phyloP scores from a whole-genome alignment of 768 basidiomycete genomes.

The Phaeotremella skinneri region DNA sequence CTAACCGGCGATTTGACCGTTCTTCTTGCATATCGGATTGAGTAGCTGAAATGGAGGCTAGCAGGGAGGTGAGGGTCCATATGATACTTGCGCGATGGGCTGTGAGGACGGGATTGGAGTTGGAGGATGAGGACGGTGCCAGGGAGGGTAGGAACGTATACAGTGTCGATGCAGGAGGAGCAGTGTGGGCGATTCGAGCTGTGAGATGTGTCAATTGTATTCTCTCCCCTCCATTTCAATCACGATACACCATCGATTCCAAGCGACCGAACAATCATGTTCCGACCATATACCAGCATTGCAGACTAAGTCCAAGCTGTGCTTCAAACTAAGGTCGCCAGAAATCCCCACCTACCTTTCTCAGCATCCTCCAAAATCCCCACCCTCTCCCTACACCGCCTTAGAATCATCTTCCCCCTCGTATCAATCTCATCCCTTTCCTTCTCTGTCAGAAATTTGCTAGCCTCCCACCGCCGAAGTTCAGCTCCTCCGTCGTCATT shows the following conservation, averaged over 20 bases:
- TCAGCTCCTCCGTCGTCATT: constrained; percentile 23
- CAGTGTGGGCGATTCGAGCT: constrained; percentile 15
- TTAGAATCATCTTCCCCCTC: constrained; percentile 79
- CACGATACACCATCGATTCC: constrained; percentile 1
- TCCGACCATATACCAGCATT: too few species aligned
- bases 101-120: constrained; percentile 61
- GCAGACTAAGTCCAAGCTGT: background rate
- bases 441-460: constrained; percentile 66
- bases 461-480: constrained; percentile 44
- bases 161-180: background rate
- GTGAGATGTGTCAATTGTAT: background rate
- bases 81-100: constrained; percentile 90
- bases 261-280: background rate
- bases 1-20: constrained; percentile 79
- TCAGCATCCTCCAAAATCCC: constrained; percentile 84
- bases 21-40: constrained; percentile 93
- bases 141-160: constrained; percentile 16
- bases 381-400: constrained; percentile 80
- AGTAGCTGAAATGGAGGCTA: constrained; percentile 72
- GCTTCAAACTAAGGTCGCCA: background rate
- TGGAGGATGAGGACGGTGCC: constrained; percentile 58
- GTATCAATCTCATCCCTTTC: constrained; percentile 96
- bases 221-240: background rate
- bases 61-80: constrained; percentile 79
- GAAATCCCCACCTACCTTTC: constrained; percentile 64